A percentile compares a stretch with the other conserved stretches of the same genome.
Evolutionary conservation across 441 rosid species (phyloP).

Genomic region (Gossypium laxum): DNA sequence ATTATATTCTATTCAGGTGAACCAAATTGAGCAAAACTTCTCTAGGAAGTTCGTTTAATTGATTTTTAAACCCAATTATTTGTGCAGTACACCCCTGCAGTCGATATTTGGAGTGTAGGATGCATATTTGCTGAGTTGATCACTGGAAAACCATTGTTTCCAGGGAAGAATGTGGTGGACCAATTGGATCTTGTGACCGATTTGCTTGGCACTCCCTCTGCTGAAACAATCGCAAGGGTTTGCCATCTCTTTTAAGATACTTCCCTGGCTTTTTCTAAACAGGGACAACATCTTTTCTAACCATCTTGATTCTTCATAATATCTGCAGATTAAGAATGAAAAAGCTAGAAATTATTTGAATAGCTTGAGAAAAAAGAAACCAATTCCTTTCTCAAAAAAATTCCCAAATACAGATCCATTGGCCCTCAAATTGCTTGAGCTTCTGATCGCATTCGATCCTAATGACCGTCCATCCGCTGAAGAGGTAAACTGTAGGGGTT

Average conservation of each 20-base stretch:
- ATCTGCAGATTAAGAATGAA: slow-evolving; percentile 75
- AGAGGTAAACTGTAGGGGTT: slow-evolving; percentile 43
- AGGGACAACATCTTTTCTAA: slow-evolving; percentile 9
- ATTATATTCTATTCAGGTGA: slow-evolving; percentile 6
- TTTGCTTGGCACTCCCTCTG: slow-evolving; percentile 86
- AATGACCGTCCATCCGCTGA: slow-evolving; percentile 86
- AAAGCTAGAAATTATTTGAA: slow-evolving; percentile 83
- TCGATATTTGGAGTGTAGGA: slow-evolving; percentile 98
- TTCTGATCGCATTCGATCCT: slow-evolving; percentile 84
- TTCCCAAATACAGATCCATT: slow-evolving; percentile 66
- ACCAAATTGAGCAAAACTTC: neutral
- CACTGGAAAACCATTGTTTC: slow-evolving; percentile 79
- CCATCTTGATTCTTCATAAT: slow-evolving; percentile 22
- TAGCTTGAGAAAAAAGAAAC: slow-evolving; percentile 62
- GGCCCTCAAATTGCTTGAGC: slow-evolving; percentile 68
- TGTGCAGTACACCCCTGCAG: slow-evolving; percentile 92
- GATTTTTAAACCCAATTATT: slow-evolving; percentile 12
- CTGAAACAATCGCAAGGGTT: slow-evolving; percentile 65
- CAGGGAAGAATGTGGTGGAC: slow-evolving; percentile 88
- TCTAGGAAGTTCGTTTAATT: slow-evolving; percentile 10
- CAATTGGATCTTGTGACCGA: slow-evolving; percentile 84
- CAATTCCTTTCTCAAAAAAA: slow-evolving; percentile 62
- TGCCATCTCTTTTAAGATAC: slow-evolving; percentile 21
- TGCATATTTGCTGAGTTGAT: slow-evolving; percentile 94
- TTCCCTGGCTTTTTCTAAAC: neutral